These are phyloP conservation scores for Inonotus hispidus DNA, from an alignment of 1,284 basidiomycete genomes.

Conservation along the genomic window DNA sequence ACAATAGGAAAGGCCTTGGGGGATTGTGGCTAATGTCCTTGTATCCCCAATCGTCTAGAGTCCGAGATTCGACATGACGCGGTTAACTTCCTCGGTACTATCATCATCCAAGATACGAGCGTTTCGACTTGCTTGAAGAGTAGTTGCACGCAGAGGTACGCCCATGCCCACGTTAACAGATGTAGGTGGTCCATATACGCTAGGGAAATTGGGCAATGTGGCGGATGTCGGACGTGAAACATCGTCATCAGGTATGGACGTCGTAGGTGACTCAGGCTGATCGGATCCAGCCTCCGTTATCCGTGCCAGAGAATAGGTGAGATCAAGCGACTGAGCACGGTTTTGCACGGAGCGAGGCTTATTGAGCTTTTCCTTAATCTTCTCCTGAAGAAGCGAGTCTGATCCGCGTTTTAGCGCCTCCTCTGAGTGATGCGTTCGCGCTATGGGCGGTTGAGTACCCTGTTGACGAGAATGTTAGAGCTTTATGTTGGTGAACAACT, in stretches of 20 bases:
- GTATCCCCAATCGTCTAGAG: slow-evolving; percentile 36
- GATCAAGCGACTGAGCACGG: slow-evolving; percentile 74
- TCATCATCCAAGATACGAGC: slow-evolving; percentile 54
- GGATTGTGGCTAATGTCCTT: neutral
- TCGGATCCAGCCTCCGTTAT: slow-evolving; percentile 64
- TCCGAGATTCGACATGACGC: slow-evolving; percentile 74
- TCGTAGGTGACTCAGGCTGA: slow-evolving; percentile 71
- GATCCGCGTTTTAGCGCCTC: slow-evolving; percentile 81
- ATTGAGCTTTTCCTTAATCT: slow-evolving; percentile 70
- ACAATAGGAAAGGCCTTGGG: neutral
- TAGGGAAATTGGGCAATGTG: slow-evolving; percentile 75
- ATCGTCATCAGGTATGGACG: slow-evolving; percentile 62
- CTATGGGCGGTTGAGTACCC: slow-evolving; percentile 58
- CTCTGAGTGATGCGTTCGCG: slow-evolving; percentile 57
- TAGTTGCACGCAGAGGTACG: slow-evolving; percentile 32
- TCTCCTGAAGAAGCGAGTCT: slow-evolving; percentile 82
- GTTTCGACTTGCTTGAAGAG: slow-evolving; percentile 39
- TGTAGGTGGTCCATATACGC: slow-evolving; percentile 62
- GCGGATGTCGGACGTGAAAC: slow-evolving; percentile 69
- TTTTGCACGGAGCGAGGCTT: slow-evolving; percentile 74
- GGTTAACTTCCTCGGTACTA: slow-evolving; percentile 63
- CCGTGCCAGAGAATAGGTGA: slow-evolving; percentile 71
- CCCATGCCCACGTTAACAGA: slow-evolving; percentile 33
- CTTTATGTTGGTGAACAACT: slow-evolving; percentile 22
- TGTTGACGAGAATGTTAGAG: slow-evolving; percentile 25